Percentiles rank a stretch among this genome's conserved stretches.
Conservation (phyloP, 2,329 filamentous ascomycete species). For the Zarea fungicola region DNA sequence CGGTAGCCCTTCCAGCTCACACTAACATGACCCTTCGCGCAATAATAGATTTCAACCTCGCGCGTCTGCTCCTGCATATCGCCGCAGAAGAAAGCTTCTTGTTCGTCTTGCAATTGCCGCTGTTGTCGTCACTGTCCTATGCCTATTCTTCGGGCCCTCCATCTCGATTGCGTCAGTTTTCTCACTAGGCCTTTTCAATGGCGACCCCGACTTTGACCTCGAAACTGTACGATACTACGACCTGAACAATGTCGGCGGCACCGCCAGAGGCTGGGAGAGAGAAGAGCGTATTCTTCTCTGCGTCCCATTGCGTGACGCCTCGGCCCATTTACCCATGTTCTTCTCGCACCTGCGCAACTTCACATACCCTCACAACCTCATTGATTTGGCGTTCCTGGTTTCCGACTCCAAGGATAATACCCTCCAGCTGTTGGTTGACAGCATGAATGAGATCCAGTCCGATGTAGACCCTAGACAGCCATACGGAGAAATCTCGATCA, state of each 20-base stretch:
- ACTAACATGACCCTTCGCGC: constrained; percentile 2
- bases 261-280: constrained; percentile 88
- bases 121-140: constrained; percentile 58
- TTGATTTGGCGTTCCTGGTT: constrained; percentile 93
- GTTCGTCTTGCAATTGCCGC: constrained; percentile 59
- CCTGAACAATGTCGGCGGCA: constrained; percentile 83
- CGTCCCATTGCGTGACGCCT: constrained; percentile 87
- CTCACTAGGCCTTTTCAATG: constrained; percentile 66
- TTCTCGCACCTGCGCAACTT: constrained; percentile 96
- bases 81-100: constrained; percentile 68
- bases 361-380: constrained; percentile 93
- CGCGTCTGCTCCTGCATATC: constrained; percentile 62
- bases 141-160: constrained; percentile 70
- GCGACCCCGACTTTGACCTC: constrained; percentile 67
- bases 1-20: no score
- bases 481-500: constrained; percentile 94
- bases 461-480: constrained; percentile 73
- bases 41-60: constrained; percentile 73
- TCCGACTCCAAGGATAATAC: constrained; percentile 96
- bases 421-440: constrained; percentile 66
- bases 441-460: constrained; percentile 73
- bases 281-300: constrained; percentile 94
- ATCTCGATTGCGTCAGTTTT: constrained; percentile 55
- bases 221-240: constrained; percentile 98
- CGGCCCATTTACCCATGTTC: constrained; percentile 93